A percentile compares a stretch with the other conserved stretches of the same genome.
These are phyloP conservation scores for Microdochium paspali DNA, from an alignment of 2,329 filamentous ascomycete genomes.

Conservation along the genomic window DNA sequence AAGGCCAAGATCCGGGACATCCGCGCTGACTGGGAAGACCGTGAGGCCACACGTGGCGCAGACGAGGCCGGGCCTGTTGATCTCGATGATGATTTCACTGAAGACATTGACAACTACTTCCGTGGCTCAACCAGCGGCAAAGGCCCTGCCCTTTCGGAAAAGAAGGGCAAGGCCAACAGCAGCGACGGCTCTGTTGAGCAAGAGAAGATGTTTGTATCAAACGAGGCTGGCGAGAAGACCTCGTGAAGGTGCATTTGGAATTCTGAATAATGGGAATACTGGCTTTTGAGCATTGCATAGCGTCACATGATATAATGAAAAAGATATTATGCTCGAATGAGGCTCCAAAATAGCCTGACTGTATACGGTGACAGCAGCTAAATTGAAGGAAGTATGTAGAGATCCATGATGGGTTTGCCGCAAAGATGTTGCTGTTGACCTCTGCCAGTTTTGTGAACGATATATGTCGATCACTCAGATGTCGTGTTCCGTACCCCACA, in stretches of 20 bases:
- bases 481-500: no score
- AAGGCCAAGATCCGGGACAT: slow-evolving; percentile 80
- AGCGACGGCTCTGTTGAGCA: not conserved
- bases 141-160: not conserved
- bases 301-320: not conserved
- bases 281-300: not conserved
- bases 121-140: slow-evolving; percentile 9
- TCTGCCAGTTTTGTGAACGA: no score
- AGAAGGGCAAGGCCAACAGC: not conserved
- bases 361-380: not conserved
- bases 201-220: not conserved
- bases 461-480: no score
- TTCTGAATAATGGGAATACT: not conserved
- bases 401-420: no score
- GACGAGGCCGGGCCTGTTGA: slow-evolving; percentile 37
- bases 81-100: slow-evolving; percentile 40
- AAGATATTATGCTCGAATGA: not conserved
- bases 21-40: slow-evolving; percentile 50
- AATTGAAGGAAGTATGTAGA: not conserved
- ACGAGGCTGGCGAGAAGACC: not conserved
- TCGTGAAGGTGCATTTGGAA: not conserved
- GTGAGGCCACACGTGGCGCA: slow-evolving; percentile 33
- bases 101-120: slow-evolving; percentile 47
- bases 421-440: no score
- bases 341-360: not conserved